A percentile compares a stretch with the other conserved stretches of the same genome.
These are phyloP conservation scores for Candida alai DNA, from an alignment of 805 yeast genomes.

Conservation along the genomic window DNA sequence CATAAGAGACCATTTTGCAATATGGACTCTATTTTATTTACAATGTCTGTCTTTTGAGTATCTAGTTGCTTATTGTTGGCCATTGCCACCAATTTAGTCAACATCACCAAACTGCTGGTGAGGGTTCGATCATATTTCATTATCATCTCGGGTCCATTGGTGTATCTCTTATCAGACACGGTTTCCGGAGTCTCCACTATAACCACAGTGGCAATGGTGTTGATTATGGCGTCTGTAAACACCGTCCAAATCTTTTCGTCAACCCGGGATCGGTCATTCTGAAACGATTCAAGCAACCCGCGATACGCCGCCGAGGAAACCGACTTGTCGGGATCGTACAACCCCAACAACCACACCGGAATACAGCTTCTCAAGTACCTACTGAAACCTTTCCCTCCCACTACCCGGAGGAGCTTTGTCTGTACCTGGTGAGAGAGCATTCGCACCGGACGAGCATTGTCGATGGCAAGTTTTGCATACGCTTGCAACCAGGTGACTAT, in stretches of 20 bases:
- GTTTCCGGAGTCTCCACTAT: slow-evolving; percentile 57
- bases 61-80: slow-evolving; percentile 14
- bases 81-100: slow-evolving; percentile 31
- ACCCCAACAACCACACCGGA: slow-evolving; percentile 71
- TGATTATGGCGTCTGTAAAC: slow-evolving; percentile 53
- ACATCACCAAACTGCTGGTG: slow-evolving; percentile 45
- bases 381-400: slow-evolving; percentile 53
- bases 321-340: slow-evolving; percentile 63
- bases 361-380: slow-evolving; percentile 68
- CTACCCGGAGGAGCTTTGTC: slow-evolving; percentile 40
- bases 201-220: slow-evolving; percentile 50
- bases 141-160: slow-evolving; percentile 60
- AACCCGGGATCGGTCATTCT: slow-evolving; percentile 47
- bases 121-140: slow-evolving; percentile 60
- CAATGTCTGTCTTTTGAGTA: slow-evolving; percentile 9
- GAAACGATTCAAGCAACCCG: slow-evolving; percentile 52
- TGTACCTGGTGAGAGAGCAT: slow-evolving; percentile 61
- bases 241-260: slow-evolving; percentile 53
- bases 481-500: slow-evolving; percentile 72
- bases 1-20: slow-evolving; percentile 29
- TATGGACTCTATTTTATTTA: slow-evolving; percentile 10
- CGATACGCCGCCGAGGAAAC: slow-evolving; percentile 50
- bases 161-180: slow-evolving; percentile 70
- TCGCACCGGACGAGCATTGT: slow-evolving; percentile 65
- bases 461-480: slow-evolving; percentile 75